Evolutionary conservation across 2,329 filamentous ascomycete genomes (phyloP).

Genomic region (Plectosphaerella sp.): DNA sequence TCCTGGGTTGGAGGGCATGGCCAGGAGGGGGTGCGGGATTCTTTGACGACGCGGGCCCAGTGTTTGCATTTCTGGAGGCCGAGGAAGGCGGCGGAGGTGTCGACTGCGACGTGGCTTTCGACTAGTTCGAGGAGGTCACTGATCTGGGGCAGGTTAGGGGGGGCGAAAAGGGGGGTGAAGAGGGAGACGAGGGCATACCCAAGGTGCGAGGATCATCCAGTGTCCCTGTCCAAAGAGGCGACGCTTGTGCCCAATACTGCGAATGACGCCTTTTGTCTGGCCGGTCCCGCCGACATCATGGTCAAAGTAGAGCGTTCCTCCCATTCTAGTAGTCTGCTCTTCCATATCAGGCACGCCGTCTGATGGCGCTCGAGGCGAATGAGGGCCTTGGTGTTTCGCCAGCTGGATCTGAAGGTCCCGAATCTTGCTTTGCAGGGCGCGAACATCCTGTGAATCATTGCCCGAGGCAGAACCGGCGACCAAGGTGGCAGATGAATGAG

Average conservation of each 20-base stretch:
- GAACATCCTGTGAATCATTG: neutral
- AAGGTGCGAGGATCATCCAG: conserved; percentile 36
- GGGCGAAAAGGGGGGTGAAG: neutral
- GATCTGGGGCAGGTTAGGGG: conserved; percentile 23
- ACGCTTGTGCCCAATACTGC: conserved; percentile 35
- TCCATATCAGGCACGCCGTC: neutral
- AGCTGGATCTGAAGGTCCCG: too few relatives aligned
- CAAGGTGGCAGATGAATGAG: conserved; percentile 10
- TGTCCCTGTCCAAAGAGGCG: conserved; percentile 45
- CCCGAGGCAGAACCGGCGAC: conserved; percentile 36
- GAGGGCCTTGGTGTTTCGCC: too few relatives aligned
- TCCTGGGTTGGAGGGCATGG: conserved; percentile 32
- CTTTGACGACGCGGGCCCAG: conserved; percentile 48
- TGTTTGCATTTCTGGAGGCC: conserved; percentile 47
- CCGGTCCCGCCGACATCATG: neutral
- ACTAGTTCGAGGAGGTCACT: conserved; percentile 38
- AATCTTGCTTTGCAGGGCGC: too few relatives aligned
- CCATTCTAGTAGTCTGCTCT: neutral
- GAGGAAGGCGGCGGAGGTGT: conserved; percentile 25
- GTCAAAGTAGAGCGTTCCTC: neutral
- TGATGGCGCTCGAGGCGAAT: too few relatives aligned
- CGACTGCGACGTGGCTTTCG: conserved; percentile 27
- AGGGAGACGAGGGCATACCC: conserved; percentile 1
- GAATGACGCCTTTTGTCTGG: neutral
- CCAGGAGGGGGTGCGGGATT: conserved; percentile 41